Evolutionary conservation across 768 basidiomycete species (phyloP).

Genomic region (Bullera alba): DNA sequence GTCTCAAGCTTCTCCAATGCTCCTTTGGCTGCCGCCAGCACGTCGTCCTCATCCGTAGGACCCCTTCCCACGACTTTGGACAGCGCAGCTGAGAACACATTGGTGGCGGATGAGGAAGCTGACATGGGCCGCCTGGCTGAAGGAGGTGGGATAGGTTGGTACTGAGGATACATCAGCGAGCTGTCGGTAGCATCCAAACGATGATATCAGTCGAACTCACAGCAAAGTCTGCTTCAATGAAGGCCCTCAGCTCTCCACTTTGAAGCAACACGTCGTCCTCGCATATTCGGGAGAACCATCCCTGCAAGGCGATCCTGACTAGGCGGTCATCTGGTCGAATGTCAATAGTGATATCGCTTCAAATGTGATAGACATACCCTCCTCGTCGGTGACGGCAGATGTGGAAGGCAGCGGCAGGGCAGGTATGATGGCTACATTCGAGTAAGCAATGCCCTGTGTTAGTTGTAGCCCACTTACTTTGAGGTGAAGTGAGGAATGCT

Average conservation of each 20-base stretch:
- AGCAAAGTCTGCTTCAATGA: slow-evolving; percentile 96
- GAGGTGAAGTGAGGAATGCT: slow-evolving; percentile 80
- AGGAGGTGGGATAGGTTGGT: slow-evolving; percentile 38
- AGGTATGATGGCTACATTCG: slow-evolving; percentile 71
- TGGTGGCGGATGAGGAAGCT: slow-evolving; percentile 27
- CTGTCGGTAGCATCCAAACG: background rate
- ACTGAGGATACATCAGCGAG: too few species aligned
- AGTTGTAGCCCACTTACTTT: slow-evolving; percentile 50
- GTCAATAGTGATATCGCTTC: background rate
- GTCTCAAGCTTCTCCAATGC: slow-evolving; percentile 86
- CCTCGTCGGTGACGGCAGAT: slow-evolving; percentile 93
- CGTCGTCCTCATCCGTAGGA: slow-evolving; percentile 91
- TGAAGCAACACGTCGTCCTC: slow-evolving; percentile 79
- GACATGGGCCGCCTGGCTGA: slow-evolving; percentile 18
- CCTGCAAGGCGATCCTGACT: slow-evolving; percentile 86
- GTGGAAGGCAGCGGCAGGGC: slow-evolving; percentile 94
- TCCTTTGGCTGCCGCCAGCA: slow-evolving; percentile 78
- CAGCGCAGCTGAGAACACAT: slow-evolving; percentile 30
- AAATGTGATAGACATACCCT: slow-evolving; percentile 49
- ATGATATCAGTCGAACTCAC: slow-evolving; percentile 43
- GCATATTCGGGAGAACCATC: slow-evolving; percentile 88
- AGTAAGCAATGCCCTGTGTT: background rate
- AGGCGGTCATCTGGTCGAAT: slow-evolving; percentile 70
- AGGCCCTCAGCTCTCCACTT: slow-evolving; percentile 89
- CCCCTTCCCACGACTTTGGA: slow-evolving; percentile 50